These are phyloP conservation scores for Suhomyces tanzawaensis DNA, from an alignment of 805 yeast species.

Conservation along the genomic window DNA sequence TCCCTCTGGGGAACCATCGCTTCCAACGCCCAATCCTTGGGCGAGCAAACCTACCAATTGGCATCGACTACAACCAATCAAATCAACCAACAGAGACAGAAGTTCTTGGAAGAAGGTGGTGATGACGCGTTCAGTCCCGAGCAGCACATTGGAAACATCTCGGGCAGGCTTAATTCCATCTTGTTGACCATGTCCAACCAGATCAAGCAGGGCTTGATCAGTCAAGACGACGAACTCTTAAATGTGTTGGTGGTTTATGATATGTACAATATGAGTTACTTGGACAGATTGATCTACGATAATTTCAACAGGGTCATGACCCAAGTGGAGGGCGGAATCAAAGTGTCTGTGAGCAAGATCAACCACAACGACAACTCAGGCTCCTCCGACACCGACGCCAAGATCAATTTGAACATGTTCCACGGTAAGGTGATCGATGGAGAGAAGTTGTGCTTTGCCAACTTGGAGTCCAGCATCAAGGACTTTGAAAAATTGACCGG, in stretches of 20 bases:
- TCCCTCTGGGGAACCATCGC: slow-evolving; percentile 70
- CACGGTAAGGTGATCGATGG: slow-evolving; percentile 79
- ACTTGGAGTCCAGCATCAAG: slow-evolving; percentile 72
- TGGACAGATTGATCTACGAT: slow-evolving; percentile 46
- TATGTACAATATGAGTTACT: slow-evolving; percentile 49
- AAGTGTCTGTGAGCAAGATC: slow-evolving; percentile 54
- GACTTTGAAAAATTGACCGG: slow-evolving; percentile 30
- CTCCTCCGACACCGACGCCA: slow-evolving; percentile 11
- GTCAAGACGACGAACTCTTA: slow-evolving; percentile 49
- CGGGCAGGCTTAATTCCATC: slow-evolving; percentile 30
- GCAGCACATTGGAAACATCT: slow-evolving; percentile 27
- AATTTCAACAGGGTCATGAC: slow-evolving; percentile 63
- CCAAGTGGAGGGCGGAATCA: slow-evolving; percentile 78
- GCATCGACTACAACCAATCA: slow-evolving; percentile 46
- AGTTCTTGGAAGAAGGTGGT: slow-evolving; percentile 25
- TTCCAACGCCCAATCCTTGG: slow-evolving; percentile 45
- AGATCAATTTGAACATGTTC: slow-evolving; percentile 62
- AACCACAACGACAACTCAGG: slow-evolving; percentile 30
- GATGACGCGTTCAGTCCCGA: slow-evolving; percentile 16
- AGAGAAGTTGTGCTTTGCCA: slow-evolving; percentile 84
- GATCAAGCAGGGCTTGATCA: slow-evolving; percentile 51
- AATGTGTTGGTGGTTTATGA: slow-evolving; percentile 58
- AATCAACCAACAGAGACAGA: slow-evolving; percentile 38
- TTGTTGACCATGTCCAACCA: slow-evolving; percentile 40
- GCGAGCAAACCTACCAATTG: slow-evolving; percentile 50